These are phyloP conservation scores for Pyronema omphalodes DNA, from an alignment of 495 filamentous ascomycete genomes.

Conservation along the genomic window DNA sequence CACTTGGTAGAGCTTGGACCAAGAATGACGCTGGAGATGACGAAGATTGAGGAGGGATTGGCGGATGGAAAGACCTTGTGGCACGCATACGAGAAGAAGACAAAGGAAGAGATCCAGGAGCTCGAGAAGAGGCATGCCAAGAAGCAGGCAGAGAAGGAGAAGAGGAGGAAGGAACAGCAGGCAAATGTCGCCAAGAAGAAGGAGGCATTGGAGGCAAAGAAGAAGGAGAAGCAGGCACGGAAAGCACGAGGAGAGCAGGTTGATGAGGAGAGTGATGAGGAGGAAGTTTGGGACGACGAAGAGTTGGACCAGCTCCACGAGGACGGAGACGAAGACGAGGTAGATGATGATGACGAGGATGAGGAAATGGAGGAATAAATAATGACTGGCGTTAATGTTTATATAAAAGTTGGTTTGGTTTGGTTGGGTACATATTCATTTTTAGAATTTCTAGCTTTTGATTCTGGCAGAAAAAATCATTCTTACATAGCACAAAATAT, in stretches of 20 bases:
- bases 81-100: conserved; percentile 86
- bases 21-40: conserved; percentile 70
- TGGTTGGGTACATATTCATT: too few relatives aligned
- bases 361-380: conserved; percentile 3
- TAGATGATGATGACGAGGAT: conserved; percentile 18
- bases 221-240: conserved; percentile 27
- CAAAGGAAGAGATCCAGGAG: conserved; percentile 50
- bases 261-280: conserved; percentile 20
- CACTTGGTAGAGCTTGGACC: conserved; percentile 86
- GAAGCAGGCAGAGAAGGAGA: conserved; percentile 61
- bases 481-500: too few relatives aligned
- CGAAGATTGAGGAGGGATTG: conserved; percentile 89
- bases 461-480: too few relatives aligned
- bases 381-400: background rate
- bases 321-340: conserved; percentile 14
- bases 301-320: background rate
- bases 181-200: conserved; percentile 78
- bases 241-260: conserved; percentile 1
- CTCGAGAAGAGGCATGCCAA: conserved; percentile 67
- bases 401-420: conserved; percentile 1
- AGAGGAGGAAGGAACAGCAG: conserved; percentile 58
- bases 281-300: conserved; percentile 11
- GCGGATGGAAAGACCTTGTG: conserved; percentile 88
- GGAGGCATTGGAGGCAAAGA: conserved; percentile 40
- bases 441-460: too few relatives aligned